Conservation (phyloP, 352 stramenopile genomes). For the Phytophthora litchii region DNA sequence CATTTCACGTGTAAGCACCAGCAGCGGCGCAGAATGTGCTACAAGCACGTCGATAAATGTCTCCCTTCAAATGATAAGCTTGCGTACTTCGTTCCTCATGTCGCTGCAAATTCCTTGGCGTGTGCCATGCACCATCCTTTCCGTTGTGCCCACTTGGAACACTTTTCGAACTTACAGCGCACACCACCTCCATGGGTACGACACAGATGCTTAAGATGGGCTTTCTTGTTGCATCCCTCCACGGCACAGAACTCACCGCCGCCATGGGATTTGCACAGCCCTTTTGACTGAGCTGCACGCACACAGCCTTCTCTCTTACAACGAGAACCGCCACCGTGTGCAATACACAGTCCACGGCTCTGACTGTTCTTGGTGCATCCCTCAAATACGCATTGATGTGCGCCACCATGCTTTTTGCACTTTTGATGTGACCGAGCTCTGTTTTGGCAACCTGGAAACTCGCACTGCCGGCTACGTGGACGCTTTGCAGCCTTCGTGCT, state of each 20-base stretch:
- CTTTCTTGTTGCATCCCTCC: constrained; percentile 85
- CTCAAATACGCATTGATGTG: constrained; percentile 83
- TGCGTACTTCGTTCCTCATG: constrained; percentile 30
- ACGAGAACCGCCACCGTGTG: constrained; percentile 79
- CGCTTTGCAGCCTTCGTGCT: constrained; percentile 35
- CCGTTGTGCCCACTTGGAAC: constrained; percentile 85
- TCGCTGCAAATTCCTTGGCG: constrained; percentile 74
- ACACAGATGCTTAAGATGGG: constrained; percentile 86
- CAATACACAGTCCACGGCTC: constrained; percentile 85
- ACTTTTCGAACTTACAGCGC: constrained; percentile 81
- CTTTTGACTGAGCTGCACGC: constrained; percentile 84
- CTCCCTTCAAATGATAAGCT: constrained; percentile 17
- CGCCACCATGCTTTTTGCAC: constrained; percentile 91
- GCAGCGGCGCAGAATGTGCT: background rate
- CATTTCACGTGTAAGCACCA: constrained; percentile 1
- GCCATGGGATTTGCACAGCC: constrained; percentile 86
- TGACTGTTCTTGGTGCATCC: constrained; percentile 90
- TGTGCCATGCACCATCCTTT: constrained; percentile 91
- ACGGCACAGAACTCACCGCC: constrained; percentile 84
- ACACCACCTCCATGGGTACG: constrained; percentile 87
- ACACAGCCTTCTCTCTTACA: constrained; percentile 84
- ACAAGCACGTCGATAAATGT: background rate
- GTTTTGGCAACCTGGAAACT: constrained; percentile 77
- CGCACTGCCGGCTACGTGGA: constrained; percentile 66
- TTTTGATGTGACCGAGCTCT: constrained; percentile 85